A percentile compares a stretch with the other conserved stretches of the same genome.
Conservation (phyloP, 2,329 filamentous ascomycete species). For the Aspergillus fijiensis region DNA sequence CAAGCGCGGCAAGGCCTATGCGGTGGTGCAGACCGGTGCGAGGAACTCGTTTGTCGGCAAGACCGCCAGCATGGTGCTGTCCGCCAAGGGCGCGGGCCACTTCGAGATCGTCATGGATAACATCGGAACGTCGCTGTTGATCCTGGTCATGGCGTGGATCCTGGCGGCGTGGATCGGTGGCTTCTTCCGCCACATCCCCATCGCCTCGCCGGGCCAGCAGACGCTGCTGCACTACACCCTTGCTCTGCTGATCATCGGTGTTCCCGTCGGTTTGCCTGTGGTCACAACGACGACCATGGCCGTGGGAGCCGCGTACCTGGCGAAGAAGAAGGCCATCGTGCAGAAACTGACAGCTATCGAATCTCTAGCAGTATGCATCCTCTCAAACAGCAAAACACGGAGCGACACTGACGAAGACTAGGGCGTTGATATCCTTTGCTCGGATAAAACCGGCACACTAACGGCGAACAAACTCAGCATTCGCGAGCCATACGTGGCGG, state of each 20-base stretch:
- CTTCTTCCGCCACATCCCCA: constrained; percentile 69
- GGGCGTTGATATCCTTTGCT: constrained; percentile 75
- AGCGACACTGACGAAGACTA: constrained; percentile 21
- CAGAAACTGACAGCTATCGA: constrained; percentile 79
- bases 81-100: constrained; percentile 72
- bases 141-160: constrained; percentile 76
- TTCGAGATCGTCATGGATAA: constrained; percentile 83
- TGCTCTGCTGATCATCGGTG: constrained; percentile 72
- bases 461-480: constrained; percentile 64
- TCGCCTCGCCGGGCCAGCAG: constrained; percentile 56
- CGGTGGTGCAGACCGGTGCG: constrained; percentile 65
- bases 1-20: constrained; percentile 76
- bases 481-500: constrained; percentile 72
- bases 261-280: constrained; percentile 77
- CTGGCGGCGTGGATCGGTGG: constrained; percentile 73
- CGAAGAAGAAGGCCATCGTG: constrained; percentile 75
- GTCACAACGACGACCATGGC: constrained; percentile 76
- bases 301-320: constrained; percentile 73
- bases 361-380: constrained; percentile 60
- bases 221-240: constrained; percentile 68
- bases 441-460: constrained; percentile 80
- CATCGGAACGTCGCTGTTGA: constrained; percentile 70
- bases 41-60: constrained; percentile 74
- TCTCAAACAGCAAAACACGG: not conserved
- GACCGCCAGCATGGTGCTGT: constrained; percentile 70